Base-by-base conservation (phyloP, 1,284 basidiomycete genomes). In the Agroathelia rolfsii region DNA sequence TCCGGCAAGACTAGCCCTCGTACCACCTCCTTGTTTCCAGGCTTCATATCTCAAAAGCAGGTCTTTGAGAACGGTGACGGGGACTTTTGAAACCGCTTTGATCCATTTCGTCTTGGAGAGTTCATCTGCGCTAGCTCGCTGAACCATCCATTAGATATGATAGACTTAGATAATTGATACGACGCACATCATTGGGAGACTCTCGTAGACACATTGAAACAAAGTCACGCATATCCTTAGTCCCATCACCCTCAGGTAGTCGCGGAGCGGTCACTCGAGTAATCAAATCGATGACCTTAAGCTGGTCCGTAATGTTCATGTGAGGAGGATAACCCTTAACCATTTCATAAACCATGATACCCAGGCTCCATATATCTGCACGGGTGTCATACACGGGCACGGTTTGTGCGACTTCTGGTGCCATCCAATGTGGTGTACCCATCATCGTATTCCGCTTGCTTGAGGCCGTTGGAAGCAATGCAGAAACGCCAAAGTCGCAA, bases 341-440 rank as follows among this genome's bases (percentile, higher is more conserved):
- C 79, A 96, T 92, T 56, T 97, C 93, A 49, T 87, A 95, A 11
- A 93, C 73, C 53, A 92, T 85, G 49, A 97, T 93, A 5, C 93
- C 93, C 37, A 97, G 59, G 47, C 87, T 92, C 93, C 93, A 97
- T 31, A 97, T 89, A 50, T 97, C 94, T 4, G 93, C 94, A 50
- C 90, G 89, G 19, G 84, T 82, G 49, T 97, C 93, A 54, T 98
- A 98, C 27, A 81, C 69, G 20, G 86, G 77, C 3, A 83, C 77
- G 24, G 81, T 77, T 40, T 89, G 84, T 11, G 94, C 86, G 4
- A 97, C 90, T 57, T 97, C 94, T 0, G 93, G 93, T 0, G 93
- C 93, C 94, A 97, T 97, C 93, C 93, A 97, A 53, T 94, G 89
- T 0, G 92, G 93, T 0, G 94, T 97, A 1, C 94, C 94, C 40